A percentile compares a stretch with the other conserved stretches of the same genome.
Evolutionary conservation across 495 filamentous ascomycete species (phyloP).

Genomic region (Sphaerosporella brunnea): DNA sequence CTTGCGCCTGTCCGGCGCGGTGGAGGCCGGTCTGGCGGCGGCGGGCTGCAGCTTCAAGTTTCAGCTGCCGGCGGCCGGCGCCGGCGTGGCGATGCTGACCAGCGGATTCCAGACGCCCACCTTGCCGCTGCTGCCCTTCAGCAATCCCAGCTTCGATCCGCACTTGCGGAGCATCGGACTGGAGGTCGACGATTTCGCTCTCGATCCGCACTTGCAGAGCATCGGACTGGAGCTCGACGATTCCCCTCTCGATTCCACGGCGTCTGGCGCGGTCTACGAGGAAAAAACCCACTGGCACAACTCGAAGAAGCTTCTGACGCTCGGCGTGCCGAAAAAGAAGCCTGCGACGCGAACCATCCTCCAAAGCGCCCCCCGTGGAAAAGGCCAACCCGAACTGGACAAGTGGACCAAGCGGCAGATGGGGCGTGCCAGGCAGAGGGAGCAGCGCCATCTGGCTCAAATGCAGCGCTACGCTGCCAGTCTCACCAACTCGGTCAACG

Average conservation of each 20-base stretch:
- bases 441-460: conserved; percentile 41
- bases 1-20: neutral
- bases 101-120: neutral
- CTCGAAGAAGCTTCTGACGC: conserved; percentile 27
- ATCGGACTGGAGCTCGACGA: conserved; percentile 8
- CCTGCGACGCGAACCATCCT: too few species aligned
- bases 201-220: conserved; percentile 40
- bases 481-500: conserved; percentile 45
- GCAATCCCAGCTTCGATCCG: conserved; percentile 39
- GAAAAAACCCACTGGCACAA: conserved; percentile 54
- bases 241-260: neutral
- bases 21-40: neutral
- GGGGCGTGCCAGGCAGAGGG: conserved; percentile 25
- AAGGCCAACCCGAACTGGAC: neutral
- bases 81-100: neutral
- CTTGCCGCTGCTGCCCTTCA: conserved; percentile 40
- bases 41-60: neutral
- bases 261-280: conserved; percentile 31
- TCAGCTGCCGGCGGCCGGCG: neutral
- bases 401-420: neutral
- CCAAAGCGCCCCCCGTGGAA: neutral
- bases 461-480: conserved; percentile 53
- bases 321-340: neutral
- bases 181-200: neutral
- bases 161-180: conserved; percentile 31